Conservation (phyloP, 2,329 filamentous ascomycete genomes). For the Colletotrichum chlorophyti region DNA sequence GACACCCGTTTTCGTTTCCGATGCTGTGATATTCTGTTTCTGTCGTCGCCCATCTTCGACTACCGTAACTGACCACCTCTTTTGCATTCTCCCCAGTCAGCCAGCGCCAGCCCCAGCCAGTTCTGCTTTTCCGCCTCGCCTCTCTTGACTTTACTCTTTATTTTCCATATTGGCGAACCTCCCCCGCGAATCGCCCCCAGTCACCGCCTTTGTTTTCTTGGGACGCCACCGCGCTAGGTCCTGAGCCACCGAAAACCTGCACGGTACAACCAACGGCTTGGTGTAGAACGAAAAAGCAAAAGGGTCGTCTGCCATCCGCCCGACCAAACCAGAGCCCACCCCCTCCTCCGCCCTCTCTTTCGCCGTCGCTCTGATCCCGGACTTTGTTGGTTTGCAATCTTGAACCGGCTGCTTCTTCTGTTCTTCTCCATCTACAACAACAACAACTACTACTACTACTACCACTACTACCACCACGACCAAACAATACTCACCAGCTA, state of each 20-base stretch:
- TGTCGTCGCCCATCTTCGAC: constrained; percentile 17
- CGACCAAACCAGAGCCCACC: constrained; percentile 14
- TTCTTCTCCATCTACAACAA: constrained; percentile 1
- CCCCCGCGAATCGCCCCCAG: constrained; percentile 30
- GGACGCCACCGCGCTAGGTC: constrained; percentile 30
- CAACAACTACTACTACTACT: neutral
- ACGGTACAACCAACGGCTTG: constrained; percentile 26
- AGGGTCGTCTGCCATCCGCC: constrained; percentile 23
- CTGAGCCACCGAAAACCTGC: constrained; percentile 29
- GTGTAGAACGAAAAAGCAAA: constrained; percentile 29
- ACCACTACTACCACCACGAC: neutral
- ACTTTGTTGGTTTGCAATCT: constrained; percentile 20
- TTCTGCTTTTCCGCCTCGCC: constrained; percentile 11
- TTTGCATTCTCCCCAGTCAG: neutral
- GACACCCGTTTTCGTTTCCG: constrained; percentile 25
- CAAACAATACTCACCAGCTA: neutral
- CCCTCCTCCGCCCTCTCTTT: constrained; percentile 1
- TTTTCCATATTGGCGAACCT: constrained; percentile 23
- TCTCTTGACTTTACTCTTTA: neutral
- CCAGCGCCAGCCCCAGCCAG: constrained; percentile 3
- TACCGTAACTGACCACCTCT: constrained; percentile 17
- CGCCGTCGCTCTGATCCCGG: constrained; percentile 19
- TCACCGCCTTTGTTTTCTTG: constrained; percentile 33
- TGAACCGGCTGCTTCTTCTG: constrained; percentile 5
- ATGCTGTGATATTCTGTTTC: constrained; percentile 22